These are phyloP conservation scores for Ustilago crameri DNA, from an alignment of 1,284 basidiomycete species.

Conservation along the genomic window DNA sequence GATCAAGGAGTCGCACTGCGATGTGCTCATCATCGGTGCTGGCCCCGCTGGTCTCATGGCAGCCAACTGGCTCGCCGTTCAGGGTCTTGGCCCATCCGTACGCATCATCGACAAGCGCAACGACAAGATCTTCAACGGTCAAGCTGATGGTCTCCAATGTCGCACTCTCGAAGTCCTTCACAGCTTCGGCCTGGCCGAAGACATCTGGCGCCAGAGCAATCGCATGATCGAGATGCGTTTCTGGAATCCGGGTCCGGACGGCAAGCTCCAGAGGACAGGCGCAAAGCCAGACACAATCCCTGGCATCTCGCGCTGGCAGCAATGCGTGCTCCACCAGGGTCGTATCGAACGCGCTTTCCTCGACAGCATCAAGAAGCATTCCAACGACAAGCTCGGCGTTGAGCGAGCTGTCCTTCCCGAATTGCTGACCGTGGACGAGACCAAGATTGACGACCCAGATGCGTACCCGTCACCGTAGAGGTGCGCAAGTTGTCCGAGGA, in stretches of 20 bases:
- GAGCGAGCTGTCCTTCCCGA: conserved; percentile 32
- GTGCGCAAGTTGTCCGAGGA: conserved; percentile 29
- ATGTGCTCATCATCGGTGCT: conserved; percentile 72
- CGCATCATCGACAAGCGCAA: conserved; percentile 45
- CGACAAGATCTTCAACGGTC: conserved; percentile 40
- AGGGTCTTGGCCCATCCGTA: conserved; percentile 26
- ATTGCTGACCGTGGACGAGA: conserved; percentile 20
- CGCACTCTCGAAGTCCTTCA: conserved; percentile 37
- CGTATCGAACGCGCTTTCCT: conserved; percentile 35
- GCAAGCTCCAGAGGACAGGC: conserved; percentile 23
- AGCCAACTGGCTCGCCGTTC: conserved; percentile 35
- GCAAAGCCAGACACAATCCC: conserved; percentile 35
- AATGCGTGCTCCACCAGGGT: conserved; percentile 40
- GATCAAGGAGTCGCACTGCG: conserved; percentile 58
- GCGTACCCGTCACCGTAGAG: conserved; percentile 22
- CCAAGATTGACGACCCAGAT: conserved; percentile 12
- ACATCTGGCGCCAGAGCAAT: conserved; percentile 37
- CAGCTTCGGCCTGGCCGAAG: conserved; percentile 31
- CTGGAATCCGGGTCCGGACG: conserved; percentile 40
- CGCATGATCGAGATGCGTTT: conserved; percentile 41
- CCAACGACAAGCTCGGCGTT: conserved; percentile 19
- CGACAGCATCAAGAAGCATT: conserved; percentile 28
- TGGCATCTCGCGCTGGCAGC: conserved; percentile 38
- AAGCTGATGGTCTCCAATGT: conserved; percentile 44
- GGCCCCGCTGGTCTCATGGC: conserved; percentile 44